Conservation (phyloP, 805 yeast species). For the Starmerella floris region DNA sequence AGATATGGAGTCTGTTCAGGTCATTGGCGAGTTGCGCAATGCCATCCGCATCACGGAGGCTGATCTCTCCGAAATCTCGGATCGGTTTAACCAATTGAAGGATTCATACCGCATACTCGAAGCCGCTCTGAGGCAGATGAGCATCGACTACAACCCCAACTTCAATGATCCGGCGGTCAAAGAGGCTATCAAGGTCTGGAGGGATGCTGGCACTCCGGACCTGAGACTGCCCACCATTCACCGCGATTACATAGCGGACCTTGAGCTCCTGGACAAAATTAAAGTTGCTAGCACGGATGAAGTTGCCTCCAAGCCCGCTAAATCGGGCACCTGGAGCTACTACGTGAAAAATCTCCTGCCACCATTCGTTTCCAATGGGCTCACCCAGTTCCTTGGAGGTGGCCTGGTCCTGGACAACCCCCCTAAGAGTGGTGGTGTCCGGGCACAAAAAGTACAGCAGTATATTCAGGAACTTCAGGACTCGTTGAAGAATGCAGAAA, state of each 20-base stretch:
- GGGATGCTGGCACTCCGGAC: slow-evolving; percentile 16
- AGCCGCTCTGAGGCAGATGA: slow-evolving; percentile 36
- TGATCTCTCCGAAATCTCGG: slow-evolving; percentile 4
- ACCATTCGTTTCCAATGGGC: neutral
- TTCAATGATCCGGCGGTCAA: slow-evolving; percentile 82
- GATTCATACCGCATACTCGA: slow-evolving; percentile 17
- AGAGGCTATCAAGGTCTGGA: slow-evolving; percentile 41
- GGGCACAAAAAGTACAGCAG: slow-evolving; percentile 2
- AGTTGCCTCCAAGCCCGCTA: neutral
- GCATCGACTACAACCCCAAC: slow-evolving; percentile 58
- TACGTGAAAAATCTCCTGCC: neutral
- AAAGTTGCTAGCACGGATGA: slow-evolving; percentile 5
- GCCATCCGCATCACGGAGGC: slow-evolving; percentile 15
- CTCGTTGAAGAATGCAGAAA: slow-evolving; percentile 7
- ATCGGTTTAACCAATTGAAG: slow-evolving; percentile 3
- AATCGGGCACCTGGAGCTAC: neutral
- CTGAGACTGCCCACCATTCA: neutral
- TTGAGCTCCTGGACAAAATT: slow-evolving; percentile 6
- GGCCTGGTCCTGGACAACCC: neutral
- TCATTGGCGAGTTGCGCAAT: slow-evolving; percentile 11
- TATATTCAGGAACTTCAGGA: neutral
- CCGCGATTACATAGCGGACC: neutral
- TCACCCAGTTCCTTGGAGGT: neutral
- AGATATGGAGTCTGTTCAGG: slow-evolving; percentile 11
- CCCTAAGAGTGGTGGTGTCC: slow-evolving; percentile 1